A percentile compares a stretch with the other conserved stretches of the same genome.
phyloP scores from a whole-genome alignment of 352 stramenopile genomes.

The Chrysophaeum taylorii region DNA sequence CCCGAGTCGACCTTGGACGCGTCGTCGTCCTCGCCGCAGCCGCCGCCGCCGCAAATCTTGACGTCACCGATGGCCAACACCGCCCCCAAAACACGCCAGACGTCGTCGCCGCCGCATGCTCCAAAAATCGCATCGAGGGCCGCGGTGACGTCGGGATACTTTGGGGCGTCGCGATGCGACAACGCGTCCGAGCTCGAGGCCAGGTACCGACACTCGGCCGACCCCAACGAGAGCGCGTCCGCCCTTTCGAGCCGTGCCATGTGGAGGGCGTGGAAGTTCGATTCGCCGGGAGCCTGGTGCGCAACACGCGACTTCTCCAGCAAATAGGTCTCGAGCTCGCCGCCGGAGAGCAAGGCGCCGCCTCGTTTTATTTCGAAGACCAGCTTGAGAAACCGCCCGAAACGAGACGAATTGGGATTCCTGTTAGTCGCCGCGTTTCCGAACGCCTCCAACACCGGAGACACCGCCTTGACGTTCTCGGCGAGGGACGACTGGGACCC shows the following conservation, averaged over 20 bases:
- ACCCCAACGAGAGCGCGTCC: conserved; percentile 25
- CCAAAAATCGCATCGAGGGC: too few species aligned
- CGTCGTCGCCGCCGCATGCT: background rate
- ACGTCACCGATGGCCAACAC: background rate
- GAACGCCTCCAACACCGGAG: conserved; percentile 73
- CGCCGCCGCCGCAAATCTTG: background rate
- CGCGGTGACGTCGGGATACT: too few species aligned
- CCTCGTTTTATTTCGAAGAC: too few species aligned
- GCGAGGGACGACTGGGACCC: conserved; percentile 27
- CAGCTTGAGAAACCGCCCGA: conserved; percentile 75
- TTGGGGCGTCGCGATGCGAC: background rate
- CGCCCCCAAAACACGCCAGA: background rate
- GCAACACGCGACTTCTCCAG: conserved; percentile 39
- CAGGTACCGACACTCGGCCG: background rate
- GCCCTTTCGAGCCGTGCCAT: too few species aligned
- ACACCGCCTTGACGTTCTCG: conserved; percentile 60
- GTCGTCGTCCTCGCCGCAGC: too few species aligned
- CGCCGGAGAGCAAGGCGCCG: conserved; percentile 33
- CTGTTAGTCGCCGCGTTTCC: conserved; percentile 73
- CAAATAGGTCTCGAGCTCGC: conserved; percentile 33
- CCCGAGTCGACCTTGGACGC: background rate
- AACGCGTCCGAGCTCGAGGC: background rate
- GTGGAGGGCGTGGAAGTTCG: conserved; percentile 42
- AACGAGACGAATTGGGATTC: conserved; percentile 72
- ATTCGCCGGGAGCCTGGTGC: conserved; percentile 27